Percentiles rank a stretch among this genome's conserved stretches.
These are phyloP conservation scores for Hansenula lynferdii DNA, from an alignment of 1,139 yeast genomes.

Conservation along the genomic window DNA sequence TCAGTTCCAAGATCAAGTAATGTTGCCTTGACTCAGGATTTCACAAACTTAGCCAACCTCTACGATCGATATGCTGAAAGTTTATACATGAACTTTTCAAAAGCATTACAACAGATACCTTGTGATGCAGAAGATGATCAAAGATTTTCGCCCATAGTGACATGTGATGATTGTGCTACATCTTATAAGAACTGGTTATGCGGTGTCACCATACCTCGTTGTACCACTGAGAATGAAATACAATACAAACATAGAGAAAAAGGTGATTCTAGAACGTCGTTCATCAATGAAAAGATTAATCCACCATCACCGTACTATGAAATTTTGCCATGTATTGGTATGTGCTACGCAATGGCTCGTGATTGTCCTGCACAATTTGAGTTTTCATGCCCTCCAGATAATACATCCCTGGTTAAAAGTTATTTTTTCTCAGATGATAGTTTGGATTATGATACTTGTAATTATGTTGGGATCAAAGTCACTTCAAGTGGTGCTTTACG, in stretches of 20 bases:
- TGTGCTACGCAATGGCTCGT: constrained; percentile 73
- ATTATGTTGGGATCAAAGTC: constrained; percentile 36
- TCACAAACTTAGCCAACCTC: constrained; percentile 29
- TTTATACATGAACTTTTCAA: constrained; percentile 65
- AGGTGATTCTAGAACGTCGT: constrained; percentile 56
- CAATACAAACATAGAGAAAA: constrained; percentile 45
- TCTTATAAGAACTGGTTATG: constrained; percentile 89
- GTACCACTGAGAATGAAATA: constrained; percentile 46
- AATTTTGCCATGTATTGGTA: constrained; percentile 78
- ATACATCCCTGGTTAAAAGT: constrained; percentile 35
- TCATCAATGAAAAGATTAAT: constrained; percentile 47
- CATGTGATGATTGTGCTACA: constrained; percentile 67
- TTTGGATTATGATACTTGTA: constrained; percentile 37
- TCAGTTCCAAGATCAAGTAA: constrained; percentile 65
- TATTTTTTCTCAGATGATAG: constrained; percentile 41
- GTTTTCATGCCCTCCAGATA: constrained; percentile 62
- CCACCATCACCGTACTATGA: constrained; percentile 71
- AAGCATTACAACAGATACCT: constrained; percentile 70
- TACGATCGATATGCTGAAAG: constrained; percentile 62
- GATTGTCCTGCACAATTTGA: constrained; percentile 80
- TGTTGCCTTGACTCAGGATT: constrained; percentile 5
- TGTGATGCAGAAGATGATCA: constrained; percentile 75
- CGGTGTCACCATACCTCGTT: constrained; percentile 85
- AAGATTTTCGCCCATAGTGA: constrained; percentile 64
- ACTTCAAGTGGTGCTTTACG: neutral